phyloP scores from a whole-genome alignment of 345 rosid genomes.

The Ceriops decandra region DNA sequence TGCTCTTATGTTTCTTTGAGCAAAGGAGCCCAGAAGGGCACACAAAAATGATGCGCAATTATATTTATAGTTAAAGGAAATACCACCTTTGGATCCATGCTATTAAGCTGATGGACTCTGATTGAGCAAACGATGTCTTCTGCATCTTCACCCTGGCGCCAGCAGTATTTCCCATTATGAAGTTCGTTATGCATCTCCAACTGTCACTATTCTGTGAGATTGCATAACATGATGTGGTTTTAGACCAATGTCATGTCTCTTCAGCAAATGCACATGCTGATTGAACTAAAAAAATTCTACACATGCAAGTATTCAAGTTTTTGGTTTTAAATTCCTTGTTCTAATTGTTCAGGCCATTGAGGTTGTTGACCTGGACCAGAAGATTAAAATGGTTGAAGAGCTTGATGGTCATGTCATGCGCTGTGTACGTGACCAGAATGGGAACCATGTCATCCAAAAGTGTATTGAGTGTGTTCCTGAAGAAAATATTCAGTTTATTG shows the following conservation, averaged over 20 bases:
- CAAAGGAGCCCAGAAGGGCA: not conserved
- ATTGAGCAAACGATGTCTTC: not conserved
- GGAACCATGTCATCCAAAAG: slow-evolving; percentile 96
- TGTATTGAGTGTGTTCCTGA: slow-evolving; percentile 94
- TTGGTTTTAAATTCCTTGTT: not conserved
- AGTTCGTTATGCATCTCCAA: too few relatives aligned
- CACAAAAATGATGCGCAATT: not conserved
- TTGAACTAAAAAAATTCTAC: not conserved
- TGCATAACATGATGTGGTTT: not conserved
- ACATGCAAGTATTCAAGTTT: not conserved
- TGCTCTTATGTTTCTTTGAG: not conserved
- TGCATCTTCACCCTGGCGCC: too few relatives aligned
- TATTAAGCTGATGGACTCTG: not conserved
- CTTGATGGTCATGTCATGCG: slow-evolving; percentile 94
- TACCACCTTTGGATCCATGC: not conserved
- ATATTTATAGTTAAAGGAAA: not conserved
- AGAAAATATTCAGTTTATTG: slow-evolving; percentile 73
- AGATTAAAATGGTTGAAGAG: slow-evolving; percentile 81
- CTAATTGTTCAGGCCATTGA: slow-evolving; percentile 64
- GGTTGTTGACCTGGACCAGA: slow-evolving; percentile 87
- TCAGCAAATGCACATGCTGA: not conserved
- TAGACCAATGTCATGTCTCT: not conserved
- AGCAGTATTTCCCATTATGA: too few relatives aligned
- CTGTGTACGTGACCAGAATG: slow-evolving; percentile 95
- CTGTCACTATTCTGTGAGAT: not conserved